Conservation (phyloP, 768 basidiomycete species). For the Trametes maxima region DNA sequence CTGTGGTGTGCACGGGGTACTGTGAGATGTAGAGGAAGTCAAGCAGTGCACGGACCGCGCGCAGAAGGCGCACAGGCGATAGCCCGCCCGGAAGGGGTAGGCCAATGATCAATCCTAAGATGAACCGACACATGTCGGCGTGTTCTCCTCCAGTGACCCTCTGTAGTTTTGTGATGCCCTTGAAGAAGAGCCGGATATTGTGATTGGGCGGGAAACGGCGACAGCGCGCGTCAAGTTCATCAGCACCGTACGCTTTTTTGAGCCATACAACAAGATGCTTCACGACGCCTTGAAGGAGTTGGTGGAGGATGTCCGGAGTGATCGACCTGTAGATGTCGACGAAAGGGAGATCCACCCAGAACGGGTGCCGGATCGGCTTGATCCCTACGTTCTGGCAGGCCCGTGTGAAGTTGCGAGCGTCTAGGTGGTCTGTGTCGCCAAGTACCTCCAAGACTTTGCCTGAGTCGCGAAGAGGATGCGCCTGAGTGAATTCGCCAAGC, state of each 20-base stretch:
- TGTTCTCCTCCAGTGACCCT: conserved; percentile 38
- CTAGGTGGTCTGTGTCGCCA: no score
- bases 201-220: conserved; percentile 36
- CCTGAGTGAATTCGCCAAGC: no score
- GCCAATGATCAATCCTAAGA: background rate
- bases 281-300: conserved; percentile 34
- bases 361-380: conserved; percentile 1
- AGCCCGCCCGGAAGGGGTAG: background rate
- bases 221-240: conserved; percentile 39
- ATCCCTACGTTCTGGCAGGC: conserved; percentile 18
- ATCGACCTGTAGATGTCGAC: conserved; percentile 14
- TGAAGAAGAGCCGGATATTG: conserved; percentile 34
- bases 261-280: background rate
- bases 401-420: conserved; percentile 32
- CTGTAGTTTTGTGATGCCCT: conserved; percentile 36
- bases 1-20: conserved; percentile 27
- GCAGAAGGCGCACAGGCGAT: conserved; percentile 12
- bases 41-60: conserved; percentile 27
- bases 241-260: conserved; percentile 16
- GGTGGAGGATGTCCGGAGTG: conserved; percentile 19
- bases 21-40: conserved; percentile 43
- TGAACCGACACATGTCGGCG: conserved; percentile 28
- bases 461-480: no score
- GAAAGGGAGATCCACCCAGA: conserved; percentile 3
- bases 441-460: no score